Conservation (phyloP, 257 asterid genomes). For the Leonotis leonurus region DNA sequence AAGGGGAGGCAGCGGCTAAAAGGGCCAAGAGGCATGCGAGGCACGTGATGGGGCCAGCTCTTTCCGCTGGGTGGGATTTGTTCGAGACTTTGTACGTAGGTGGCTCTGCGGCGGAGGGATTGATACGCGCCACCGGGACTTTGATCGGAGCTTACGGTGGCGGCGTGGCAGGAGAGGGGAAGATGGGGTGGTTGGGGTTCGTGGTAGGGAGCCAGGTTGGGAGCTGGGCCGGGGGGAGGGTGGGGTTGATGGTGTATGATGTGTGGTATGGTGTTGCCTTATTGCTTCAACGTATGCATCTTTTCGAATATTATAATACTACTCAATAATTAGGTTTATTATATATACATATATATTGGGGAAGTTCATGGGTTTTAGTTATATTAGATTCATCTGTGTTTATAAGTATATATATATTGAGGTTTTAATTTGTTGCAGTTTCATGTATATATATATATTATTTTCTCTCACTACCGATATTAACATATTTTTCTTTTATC, state of each 20-base stretch:
- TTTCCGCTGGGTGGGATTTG: conserved; percentile 51
- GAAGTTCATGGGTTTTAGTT: no score
- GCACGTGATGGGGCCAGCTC: conserved; percentile 37
- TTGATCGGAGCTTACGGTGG: conserved; percentile 41
- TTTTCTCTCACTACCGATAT: no score
- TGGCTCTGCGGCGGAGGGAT: conserved; percentile 41
- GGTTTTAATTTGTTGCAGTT: no score
- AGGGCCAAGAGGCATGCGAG: conserved; percentile 32
- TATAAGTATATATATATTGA: no score
- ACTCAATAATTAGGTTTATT: no score
- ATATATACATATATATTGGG: no score
- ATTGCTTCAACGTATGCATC: conserved; percentile 19
- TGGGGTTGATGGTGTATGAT: conserved; percentile 46
- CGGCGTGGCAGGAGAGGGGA: conserved; percentile 47
- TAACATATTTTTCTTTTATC: no score
- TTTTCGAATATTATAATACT: no score
- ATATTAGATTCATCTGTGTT: no score
- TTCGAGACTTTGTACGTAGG: conserved; percentile 45
- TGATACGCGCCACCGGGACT: conserved; percentile 29
- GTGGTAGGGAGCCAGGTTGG: conserved; percentile 54
- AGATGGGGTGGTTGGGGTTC: conserved; percentile 46
- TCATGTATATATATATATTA: no score
- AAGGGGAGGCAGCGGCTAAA: conserved; percentile 33
- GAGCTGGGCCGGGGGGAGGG: conserved; percentile 52
- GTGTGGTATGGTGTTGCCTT: conserved; percentile 28